phyloP scores from a whole-genome alignment of 306 rosid species.

The Citrullus mucosospermus region DNA sequence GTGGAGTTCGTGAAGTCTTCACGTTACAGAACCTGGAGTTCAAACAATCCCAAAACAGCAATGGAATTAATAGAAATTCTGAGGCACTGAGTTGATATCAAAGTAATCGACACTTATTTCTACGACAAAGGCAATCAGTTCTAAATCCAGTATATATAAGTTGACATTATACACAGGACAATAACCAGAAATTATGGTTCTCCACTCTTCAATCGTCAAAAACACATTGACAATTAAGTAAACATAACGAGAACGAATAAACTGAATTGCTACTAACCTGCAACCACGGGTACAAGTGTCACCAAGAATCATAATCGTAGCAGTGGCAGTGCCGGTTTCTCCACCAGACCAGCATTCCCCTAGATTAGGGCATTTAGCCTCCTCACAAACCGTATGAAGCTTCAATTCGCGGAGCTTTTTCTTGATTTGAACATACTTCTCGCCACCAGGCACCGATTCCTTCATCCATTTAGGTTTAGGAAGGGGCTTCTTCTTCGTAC shows the following conservation, averaged over 20 bases:
- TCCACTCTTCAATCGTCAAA: neutral
- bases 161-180: neutral
- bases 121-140: neutral
- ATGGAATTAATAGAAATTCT: neutral
- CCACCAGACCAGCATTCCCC: slow-evolving; percentile 99
- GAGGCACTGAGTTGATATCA: neutral
- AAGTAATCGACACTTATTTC: neutral
- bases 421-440: slow-evolving; percentile 93
- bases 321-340: slow-evolving; percentile 96
- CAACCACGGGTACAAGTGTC: slow-evolving; percentile 98
- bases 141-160: neutral
- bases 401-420: slow-evolving; percentile 86
- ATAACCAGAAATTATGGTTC: neutral
- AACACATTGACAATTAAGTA: neutral
- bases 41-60: neutral
- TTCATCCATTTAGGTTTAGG: slow-evolving; percentile 99
- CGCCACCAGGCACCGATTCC: slow-evolving; percentile 91
- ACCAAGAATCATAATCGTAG: slow-evolving; percentile 94
- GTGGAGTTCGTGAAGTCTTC: slow-evolving; percentile 92
- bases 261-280: slow-evolving; percentile 40
- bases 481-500: slow-evolving; percentile 94
- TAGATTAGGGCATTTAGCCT: slow-evolving; percentile 83
- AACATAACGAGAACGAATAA: neutral
- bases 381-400: slow-evolving; percentile 95
- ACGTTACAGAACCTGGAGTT: slow-evolving; percentile 81